Base-by-base conservation (phyloP, 2,329 filamentous ascomycete species). In the Pseudocercospora fijiensis region DNA sequence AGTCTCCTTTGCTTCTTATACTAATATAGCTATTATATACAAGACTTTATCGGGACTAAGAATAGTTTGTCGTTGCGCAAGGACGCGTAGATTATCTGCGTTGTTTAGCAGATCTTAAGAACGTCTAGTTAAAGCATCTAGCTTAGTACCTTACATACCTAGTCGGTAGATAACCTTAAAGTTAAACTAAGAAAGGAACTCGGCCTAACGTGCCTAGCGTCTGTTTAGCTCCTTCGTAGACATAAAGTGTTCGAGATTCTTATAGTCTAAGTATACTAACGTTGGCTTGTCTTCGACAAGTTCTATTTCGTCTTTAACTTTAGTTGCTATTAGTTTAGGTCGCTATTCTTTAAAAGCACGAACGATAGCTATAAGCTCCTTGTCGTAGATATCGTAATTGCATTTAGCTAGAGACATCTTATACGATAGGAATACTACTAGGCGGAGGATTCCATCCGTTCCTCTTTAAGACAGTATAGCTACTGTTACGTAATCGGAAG, bases 201-300 rank as follows among this genome's bases (percentile, higher is more conserved):
- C 27, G 9, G 27, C 26, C 20, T 26, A 27, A n/a, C n/a, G n/a
- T n/a, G 11, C 26, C 27, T 37, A 37, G 30, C 7, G 30, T 37
- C 7, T 7, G 30, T 13, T 37, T 37, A 13, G 7, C 30, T 18
- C 16, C 28, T n/a, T n/a, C n/a, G n/a, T n/a, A n/a, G n/a, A n/a
- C 43, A 68, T 73, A 58, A 76, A 77, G 58, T 70, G 71, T 53
- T 71, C 59, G 1, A 78, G 67, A 33, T 69, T 73, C 41, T 70
- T 65, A 63, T 78, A 65, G 63, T 78, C 67, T 2, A 68, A 71
- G 20, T 72, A 57, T 1, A 78, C 66, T 37, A 20, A 18, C 7
- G 43, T 41, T 13, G 16, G 18, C 10, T 57, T 33, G 13, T 20
- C 27, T 13, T 56, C 24, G 7, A 37, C 13, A 37, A n/a, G 65